These are phyloP conservation scores for Penicillium sp. DNA, from an alignment of 2,329 filamentous ascomycete species.

Conservation along the genomic window DNA sequence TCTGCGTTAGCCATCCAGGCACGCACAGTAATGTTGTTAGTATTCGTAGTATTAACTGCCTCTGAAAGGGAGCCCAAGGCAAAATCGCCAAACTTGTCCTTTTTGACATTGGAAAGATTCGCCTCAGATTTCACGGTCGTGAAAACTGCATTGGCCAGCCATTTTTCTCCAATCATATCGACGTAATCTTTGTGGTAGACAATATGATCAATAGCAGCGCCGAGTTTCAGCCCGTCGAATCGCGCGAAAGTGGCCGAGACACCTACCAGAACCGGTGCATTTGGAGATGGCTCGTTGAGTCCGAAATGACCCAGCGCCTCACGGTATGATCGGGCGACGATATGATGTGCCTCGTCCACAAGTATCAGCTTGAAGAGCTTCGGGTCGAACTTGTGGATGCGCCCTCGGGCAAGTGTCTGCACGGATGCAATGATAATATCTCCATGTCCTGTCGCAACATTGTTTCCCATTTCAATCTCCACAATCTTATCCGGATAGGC, in stretches of 20 bases:
- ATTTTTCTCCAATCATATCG: slow-evolving; percentile 85
- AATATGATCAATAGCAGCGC: slow-evolving; percentile 87
- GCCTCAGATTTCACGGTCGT: slow-evolving; percentile 86
- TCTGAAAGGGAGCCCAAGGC: slow-evolving; percentile 74
- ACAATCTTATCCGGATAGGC: slow-evolving; percentile 80
- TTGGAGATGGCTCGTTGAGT: slow-evolving; percentile 56
- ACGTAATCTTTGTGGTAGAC: slow-evolving; percentile 89
- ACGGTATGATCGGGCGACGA: slow-evolving; percentile 82
- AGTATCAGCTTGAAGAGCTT: slow-evolving; percentile 81
- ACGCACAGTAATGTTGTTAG: slow-evolving; percentile 82
- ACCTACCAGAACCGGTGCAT: slow-evolving; percentile 73
- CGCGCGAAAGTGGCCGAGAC: slow-evolving; percentile 83
- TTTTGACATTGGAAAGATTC: slow-evolving; percentile 73
- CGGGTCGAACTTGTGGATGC: slow-evolving; percentile 83
- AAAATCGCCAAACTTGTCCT: slow-evolving; percentile 74
- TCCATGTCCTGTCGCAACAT: slow-evolving; percentile 74
- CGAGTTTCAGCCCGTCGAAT: slow-evolving; percentile 81
- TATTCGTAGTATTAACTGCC: slow-evolving; percentile 77
- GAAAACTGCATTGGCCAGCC: slow-evolving; percentile 89
- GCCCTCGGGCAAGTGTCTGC: slow-evolving; percentile 76
- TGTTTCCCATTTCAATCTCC: slow-evolving; percentile 87
- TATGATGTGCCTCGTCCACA: slow-evolving; percentile 96
- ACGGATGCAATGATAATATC: slow-evolving; percentile 95
- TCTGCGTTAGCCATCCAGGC: slow-evolving; percentile 80
- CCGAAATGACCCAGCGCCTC: slow-evolving; percentile 77